Conservation (phyloP, 2,329 filamentous ascomycete genomes). For the Davidsoniella virescens region DNA sequence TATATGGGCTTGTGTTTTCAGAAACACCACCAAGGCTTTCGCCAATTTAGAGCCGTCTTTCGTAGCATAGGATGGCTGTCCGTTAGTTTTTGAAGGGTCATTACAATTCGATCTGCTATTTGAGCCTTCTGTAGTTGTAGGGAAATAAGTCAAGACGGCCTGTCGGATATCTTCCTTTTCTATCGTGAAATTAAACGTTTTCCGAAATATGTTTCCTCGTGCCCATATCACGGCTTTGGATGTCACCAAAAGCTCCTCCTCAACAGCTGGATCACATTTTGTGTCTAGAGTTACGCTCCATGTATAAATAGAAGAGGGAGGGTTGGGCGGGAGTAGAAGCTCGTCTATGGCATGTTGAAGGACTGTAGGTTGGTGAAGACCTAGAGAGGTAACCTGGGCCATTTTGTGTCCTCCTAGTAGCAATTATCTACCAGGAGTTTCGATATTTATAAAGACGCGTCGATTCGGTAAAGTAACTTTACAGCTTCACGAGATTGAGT, state of each 20-base stretch:
- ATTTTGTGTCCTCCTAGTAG: conserved; percentile 30
- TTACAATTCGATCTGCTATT: neutral
- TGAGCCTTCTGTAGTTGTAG: conserved; percentile 18
- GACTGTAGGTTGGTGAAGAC: conserved; percentile 74
- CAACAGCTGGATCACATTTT: conserved; percentile 26
- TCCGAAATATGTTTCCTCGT: conserved; percentile 66
- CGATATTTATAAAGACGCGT: no score
- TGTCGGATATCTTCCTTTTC: conserved; percentile 80
- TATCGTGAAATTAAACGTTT: conserved; percentile 69
- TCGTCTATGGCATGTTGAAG: conserved; percentile 72
- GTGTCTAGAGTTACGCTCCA: conserved; percentile 48
- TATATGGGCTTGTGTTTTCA: conserved; percentile 84
- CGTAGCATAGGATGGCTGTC: no score
- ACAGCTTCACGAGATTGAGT: no score
- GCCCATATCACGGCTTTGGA: conserved; percentile 74
- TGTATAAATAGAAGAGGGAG: conserved; percentile 48
- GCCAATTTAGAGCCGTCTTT: conserved; percentile 3
- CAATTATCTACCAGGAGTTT: no score
- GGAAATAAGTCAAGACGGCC: conserved; percentile 72
- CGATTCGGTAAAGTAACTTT: no score
- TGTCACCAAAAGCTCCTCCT: conserved; percentile 71
- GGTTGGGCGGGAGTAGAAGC: conserved; percentile 53
- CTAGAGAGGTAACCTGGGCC: conserved; percentile 81
- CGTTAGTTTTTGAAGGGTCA: neutral
- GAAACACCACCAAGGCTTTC: conserved; percentile 71